Percentiles rank a stretch among this genome's conserved stretches.
Evolutionary conservation across 176 grass and related monocot genomes (phyloP).

Genomic region (Hyparrhenia diplandra): DNA sequence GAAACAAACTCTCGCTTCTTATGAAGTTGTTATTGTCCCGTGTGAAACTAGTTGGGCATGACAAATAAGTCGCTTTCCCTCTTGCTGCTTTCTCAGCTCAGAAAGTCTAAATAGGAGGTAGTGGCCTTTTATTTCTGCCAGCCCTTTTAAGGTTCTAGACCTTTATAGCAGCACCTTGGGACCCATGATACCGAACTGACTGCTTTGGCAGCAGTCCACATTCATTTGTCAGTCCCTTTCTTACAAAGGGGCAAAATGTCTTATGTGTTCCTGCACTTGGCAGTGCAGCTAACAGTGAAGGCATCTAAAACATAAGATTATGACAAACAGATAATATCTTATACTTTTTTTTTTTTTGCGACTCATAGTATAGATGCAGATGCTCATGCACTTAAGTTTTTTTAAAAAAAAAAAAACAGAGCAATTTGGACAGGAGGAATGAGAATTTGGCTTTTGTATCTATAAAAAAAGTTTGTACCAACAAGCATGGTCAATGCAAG

Average conservation of each 20-base stretch:
- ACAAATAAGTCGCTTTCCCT: neutral
- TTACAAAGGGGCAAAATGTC: neutral
- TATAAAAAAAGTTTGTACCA: neutral
- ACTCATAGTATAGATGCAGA: neutral
- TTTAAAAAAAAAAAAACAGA: neutral
- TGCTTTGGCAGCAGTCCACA: neutral
- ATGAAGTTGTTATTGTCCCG: neutral
- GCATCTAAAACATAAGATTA: neutral
- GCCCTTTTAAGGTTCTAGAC: neutral
- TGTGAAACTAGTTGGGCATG: neutral
- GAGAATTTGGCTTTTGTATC: neutral
- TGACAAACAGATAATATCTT: neutral
- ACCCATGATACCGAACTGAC: neutral
- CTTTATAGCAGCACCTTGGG: neutral
- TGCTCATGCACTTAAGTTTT: neutral
- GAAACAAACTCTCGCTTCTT: neutral
- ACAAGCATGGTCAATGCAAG: neutral
- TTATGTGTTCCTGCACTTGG: neutral
- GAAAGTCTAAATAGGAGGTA: neutral
- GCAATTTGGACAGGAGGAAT: neutral
- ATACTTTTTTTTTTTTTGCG: neutral
- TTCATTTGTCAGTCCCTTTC: neutral
- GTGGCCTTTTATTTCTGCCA: neutral
- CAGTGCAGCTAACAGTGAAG: neutral
- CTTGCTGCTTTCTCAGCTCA: neutral